Evolutionary conservation across 2,329 filamentous ascomycete genomes (phyloP).

Genomic region (Diaporthe aspalathi): DNA sequence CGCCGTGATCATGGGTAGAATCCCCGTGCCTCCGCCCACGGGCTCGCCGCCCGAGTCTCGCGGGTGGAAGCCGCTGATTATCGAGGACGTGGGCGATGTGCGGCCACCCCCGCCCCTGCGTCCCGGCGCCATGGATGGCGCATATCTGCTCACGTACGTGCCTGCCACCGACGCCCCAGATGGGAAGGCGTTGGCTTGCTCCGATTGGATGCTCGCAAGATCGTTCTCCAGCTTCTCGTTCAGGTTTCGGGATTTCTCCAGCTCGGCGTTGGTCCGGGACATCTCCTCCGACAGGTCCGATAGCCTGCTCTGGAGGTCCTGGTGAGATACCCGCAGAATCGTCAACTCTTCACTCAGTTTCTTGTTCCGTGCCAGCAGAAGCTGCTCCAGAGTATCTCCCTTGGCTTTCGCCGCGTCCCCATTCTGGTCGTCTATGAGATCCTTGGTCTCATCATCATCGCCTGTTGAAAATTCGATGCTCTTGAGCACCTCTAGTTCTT

Average conservation of each 20-base stretch:
- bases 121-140: conserved; percentile 69
- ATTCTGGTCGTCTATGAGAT: conserved; percentile 54
- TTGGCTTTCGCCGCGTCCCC: conserved; percentile 67
- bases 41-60: conserved; percentile 69
- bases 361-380: conserved; percentile 93
- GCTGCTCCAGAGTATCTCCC: conserved; percentile 87
- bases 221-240: conserved; percentile 94
- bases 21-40: conserved; percentile 82
- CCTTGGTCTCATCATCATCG: conserved; percentile 75
- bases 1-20: conserved; percentile 97
- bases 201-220: conserved; percentile 86
- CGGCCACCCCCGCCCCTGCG: conserved; percentile 69
- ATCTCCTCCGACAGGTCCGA: conserved; percentile 86
- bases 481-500: conserved; percentile 95
- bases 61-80: conserved; percentile 95
- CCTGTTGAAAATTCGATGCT: conserved; percentile 97
- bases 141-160: conserved; percentile 85
- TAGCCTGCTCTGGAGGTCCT: conserved; percentile 85
- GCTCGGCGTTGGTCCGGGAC: conserved; percentile 82
- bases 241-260: conserved; percentile 85
- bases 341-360: conserved; percentile 95
- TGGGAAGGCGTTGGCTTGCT: conserved; percentile 84
- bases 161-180: conserved; percentile 93
- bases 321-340: conserved; percentile 90
- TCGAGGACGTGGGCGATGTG: conserved; percentile 93